phyloP scores from a whole-genome alignment of 2,329 filamentous ascomycete genomes.

The Parasarocladium wereldwijsianum region DNA sequence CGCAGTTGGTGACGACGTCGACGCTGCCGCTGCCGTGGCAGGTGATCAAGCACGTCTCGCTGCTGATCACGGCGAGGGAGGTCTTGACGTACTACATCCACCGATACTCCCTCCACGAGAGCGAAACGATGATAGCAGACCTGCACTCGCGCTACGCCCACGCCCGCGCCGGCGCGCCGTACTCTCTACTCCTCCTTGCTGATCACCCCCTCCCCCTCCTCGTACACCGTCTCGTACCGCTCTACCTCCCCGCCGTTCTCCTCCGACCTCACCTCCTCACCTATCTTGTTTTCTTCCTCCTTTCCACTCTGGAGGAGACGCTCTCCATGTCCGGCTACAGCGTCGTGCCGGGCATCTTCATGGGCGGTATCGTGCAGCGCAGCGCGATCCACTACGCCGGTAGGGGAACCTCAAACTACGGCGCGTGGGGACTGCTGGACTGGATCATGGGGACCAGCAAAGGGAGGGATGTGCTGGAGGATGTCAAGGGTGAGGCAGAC shows the following conservation, averaged over 20 bases:
- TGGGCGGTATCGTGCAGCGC: conserved; percentile 33
- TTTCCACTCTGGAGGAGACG: conserved; percentile 53
- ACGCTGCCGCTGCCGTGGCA: conserved; percentile 38
- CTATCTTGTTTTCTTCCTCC: conserved; percentile 47
- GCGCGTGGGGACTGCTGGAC: conserved; percentile 47
- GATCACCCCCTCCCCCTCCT: conserved; percentile 55
- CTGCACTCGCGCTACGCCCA: conserved; percentile 35
- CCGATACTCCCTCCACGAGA: conserved; percentile 51
- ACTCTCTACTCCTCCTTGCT: conserved; percentile 47
- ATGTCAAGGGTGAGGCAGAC: conserved; percentile 38
- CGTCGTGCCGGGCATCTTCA: conserved; percentile 36
- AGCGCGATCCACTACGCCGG: conserved; percentile 37
- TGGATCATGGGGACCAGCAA: conserved; percentile 42
- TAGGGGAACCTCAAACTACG: conserved; percentile 42
- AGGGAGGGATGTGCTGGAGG: conserved; percentile 35
- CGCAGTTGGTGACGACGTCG: conserved; percentile 32
- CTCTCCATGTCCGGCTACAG: conserved; percentile 55
- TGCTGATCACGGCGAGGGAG: conserved; percentile 33
- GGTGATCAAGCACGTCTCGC: conserved; percentile 30
- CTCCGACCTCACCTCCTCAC: conserved; percentile 60
- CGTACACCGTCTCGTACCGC: conserved; percentile 46
- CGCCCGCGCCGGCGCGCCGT: conserved; percentile 37
- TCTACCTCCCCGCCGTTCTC: conserved; percentile 49
- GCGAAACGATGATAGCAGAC: conserved; percentile 18
- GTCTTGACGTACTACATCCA: conserved; percentile 61